Conservation (phyloP, 2,329 filamentous ascomycete species). For the Chlorencoelia australis region DNA sequence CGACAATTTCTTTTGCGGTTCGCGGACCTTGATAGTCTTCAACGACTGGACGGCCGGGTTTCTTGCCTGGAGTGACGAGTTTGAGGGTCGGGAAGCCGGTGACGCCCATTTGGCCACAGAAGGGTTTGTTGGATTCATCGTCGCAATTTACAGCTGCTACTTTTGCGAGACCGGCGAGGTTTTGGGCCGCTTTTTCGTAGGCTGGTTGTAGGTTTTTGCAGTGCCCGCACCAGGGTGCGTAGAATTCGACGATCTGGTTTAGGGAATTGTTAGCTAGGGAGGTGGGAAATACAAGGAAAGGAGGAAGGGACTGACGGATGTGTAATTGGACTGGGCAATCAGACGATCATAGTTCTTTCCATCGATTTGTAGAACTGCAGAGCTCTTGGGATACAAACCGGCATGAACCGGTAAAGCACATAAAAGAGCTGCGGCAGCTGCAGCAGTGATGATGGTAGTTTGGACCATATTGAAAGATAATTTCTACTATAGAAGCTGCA, state of each 20-base stretch:
- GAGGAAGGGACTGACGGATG: conserved; percentile 54
- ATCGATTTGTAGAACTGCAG: conserved; percentile 75
- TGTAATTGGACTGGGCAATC: conserved; percentile 83
- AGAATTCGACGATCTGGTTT: conserved; percentile 65
- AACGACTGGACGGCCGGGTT: conserved; percentile 65
- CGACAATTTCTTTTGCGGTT: conserved; percentile 76
- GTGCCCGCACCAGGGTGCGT: conserved; percentile 95
- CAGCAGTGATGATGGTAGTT: conserved; percentile 41
- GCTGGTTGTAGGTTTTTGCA: conserved; percentile 92
- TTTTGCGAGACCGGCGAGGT: conserved; percentile 82
- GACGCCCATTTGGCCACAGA: conserved; percentile 78
- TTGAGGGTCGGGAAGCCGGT: conserved; percentile 95
- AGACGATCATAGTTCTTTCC: conserved; percentile 69
- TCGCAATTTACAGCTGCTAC: conserved; percentile 95
- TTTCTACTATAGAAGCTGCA: not conserved
- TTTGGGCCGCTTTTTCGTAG: conserved; percentile 88
- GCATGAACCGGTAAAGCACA: conserved; percentile 56
- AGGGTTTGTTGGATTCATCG: conserved; percentile 79
- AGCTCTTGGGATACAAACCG: conserved; percentile 75
- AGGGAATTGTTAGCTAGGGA: conserved; percentile 5
- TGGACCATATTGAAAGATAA: conserved; percentile 39
- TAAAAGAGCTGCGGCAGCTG: conserved; percentile 49
- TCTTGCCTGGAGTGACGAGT: conserved; percentile 78
- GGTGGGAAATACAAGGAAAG: conserved; percentile 5
- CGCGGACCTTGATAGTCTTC: conserved; percentile 86